Percentiles rank a stretch among this genome's conserved stretches.
These are phyloP conservation scores for Colletotrichum camelliae DNA, from an alignment of 2,329 filamentous ascomycete genomes.

Conservation along the genomic window DNA sequence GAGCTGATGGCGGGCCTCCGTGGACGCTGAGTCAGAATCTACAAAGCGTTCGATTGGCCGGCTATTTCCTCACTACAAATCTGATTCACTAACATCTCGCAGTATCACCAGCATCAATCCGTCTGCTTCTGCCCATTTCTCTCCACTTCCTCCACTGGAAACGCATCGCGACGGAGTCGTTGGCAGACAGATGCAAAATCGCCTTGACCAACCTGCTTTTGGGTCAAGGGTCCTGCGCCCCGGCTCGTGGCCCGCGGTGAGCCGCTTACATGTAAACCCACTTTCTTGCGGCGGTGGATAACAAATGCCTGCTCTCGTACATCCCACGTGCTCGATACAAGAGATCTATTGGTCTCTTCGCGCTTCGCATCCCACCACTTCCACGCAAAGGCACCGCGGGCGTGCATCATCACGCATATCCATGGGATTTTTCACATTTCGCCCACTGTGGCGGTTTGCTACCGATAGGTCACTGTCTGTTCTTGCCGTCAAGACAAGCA, in stretches of 20 bases:
- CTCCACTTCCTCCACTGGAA: not conserved
- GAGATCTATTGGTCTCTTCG: constrained; percentile 3
- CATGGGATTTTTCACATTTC: not conserved
- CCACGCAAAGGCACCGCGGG: not conserved
- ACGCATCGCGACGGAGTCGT: not conserved
- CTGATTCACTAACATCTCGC: not conserved
- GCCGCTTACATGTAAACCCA: constrained; percentile 7
- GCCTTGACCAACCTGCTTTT: not conserved
- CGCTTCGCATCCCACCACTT: not conserved
- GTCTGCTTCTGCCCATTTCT: not conserved
- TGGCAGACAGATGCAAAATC: not conserved
- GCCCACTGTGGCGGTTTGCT: not conserved
- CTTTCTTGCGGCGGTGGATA: not conserved
- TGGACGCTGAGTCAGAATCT: constrained; percentile 2
- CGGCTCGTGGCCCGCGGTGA: not conserved
- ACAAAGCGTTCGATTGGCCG: not conserved
- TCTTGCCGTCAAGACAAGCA: constrained; percentile 1
- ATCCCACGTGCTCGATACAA: constrained; percentile 9
- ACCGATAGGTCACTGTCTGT: not conserved
- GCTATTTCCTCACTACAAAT: not conserved
- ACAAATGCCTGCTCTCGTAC: constrained; percentile 6
- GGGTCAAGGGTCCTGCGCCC: constrained; percentile 5
- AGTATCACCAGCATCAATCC: not conserved
- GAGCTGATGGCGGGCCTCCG: not conserved
- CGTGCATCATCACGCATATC: not conserved